phyloP scores from a whole-genome alignment of 2,329 filamentous ascomycete species.

The Fusarium gaditjirri region DNA sequence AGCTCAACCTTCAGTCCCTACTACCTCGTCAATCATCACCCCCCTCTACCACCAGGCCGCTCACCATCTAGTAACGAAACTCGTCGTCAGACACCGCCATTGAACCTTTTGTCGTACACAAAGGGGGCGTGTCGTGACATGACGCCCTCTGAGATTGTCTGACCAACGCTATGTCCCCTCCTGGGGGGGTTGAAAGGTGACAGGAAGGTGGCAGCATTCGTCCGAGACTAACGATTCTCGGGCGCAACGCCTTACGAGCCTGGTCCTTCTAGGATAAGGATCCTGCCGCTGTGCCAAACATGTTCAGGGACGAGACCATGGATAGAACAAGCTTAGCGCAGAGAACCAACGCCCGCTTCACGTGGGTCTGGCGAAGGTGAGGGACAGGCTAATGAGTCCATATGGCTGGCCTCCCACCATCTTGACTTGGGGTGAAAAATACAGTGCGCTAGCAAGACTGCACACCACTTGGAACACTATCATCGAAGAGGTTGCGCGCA shows the following conservation, averaged over 20 bases:
- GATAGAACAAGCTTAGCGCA: neutral
- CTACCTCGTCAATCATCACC: neutral
- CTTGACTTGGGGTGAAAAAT: neutral
- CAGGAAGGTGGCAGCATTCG: neutral
- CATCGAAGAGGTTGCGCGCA: neutral
- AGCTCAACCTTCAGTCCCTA: too few relatives aligned
- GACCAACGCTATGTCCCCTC: neutral
- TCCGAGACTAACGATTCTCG: neutral
- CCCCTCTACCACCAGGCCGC: neutral
- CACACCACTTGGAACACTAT: neutral
- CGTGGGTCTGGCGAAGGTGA: neutral
- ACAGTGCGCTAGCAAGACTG: neutral
- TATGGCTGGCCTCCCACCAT: neutral
- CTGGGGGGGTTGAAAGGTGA: neutral
- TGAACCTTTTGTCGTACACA: neutral
- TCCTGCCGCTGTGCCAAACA: neutral
- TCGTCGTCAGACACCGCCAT: neutral
- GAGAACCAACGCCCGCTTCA: too few relatives aligned
- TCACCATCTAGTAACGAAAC: neutral
- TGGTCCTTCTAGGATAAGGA: neutral
- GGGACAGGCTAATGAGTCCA: neutral
- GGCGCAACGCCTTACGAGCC: too few relatives aligned
- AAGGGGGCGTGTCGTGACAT: neutral
- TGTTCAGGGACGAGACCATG: neutral
- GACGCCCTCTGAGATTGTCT: neutral